Evolutionary conservation across 352 stramenopile species (phyloP).

Genomic region (Pythium apleroticum): DNA sequence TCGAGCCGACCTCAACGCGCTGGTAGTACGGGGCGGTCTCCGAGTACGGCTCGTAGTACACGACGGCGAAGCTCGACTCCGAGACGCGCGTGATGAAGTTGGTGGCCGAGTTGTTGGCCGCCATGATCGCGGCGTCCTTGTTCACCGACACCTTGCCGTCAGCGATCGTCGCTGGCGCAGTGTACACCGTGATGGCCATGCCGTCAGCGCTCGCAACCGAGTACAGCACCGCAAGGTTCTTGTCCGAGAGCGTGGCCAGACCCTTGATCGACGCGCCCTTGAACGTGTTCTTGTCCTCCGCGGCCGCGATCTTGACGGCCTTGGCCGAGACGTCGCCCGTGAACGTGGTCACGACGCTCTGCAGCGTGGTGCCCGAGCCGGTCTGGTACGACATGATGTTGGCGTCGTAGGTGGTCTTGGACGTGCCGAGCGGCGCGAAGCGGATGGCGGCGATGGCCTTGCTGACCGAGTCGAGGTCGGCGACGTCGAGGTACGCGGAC

Average conservation of each 20-base stretch:
- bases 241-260: conserved; percentile 64
- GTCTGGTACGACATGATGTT: conserved; percentile 68
- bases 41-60: conserved; percentile 71
- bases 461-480: conserved; percentile 44
- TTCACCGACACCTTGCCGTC: conserved; percentile 40
- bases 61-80: conserved; percentile 57
- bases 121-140: conserved; percentile 44
- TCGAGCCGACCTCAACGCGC: conserved; percentile 48
- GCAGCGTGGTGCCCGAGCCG: conserved; percentile 34
- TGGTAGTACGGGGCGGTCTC: conserved; percentile 49
- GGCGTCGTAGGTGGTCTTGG: conserved; percentile 42
- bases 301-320: conserved; percentile 45
- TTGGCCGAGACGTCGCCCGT: conserved; percentile 41
- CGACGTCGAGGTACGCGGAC: conserved; percentile 62
- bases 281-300: conserved; percentile 49
- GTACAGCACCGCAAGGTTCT: conserved; percentile 46
- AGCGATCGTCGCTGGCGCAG: conserved; percentile 51
- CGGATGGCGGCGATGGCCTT: conserved; percentile 55
- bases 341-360: conserved; percentile 56
- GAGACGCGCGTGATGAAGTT: conserved; percentile 71
- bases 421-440: conserved; percentile 55
- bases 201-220: conserved; percentile 44
- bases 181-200: conserved; percentile 39
- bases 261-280: conserved; percentile 54
- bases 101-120: conserved; percentile 58